Conservation (phyloP, 176 grass and related monocot species). For the Aechmea fasciata region DNA sequence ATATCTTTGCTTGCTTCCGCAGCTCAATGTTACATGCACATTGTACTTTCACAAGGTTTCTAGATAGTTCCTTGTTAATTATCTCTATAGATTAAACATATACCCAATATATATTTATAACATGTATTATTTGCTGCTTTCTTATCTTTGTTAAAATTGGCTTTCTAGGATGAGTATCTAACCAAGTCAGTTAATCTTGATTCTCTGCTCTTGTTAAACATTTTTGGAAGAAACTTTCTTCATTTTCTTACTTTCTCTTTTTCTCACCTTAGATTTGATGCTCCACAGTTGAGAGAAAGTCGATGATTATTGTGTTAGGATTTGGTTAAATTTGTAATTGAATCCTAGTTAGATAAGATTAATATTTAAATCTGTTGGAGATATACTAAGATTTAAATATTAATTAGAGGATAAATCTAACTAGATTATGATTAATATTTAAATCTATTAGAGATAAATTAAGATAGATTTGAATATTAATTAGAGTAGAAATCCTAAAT, state of each 20-base stretch:
- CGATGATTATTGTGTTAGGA: too few species aligned
- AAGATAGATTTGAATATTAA: too few species aligned
- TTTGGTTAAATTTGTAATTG: too few species aligned
- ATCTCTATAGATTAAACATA: background rate
- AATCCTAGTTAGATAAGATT: too few species aligned
- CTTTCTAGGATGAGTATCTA: background rate
- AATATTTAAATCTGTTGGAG: too few species aligned
- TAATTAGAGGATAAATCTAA: too few species aligned
- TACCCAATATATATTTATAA: background rate
- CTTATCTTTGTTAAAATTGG: background rate
- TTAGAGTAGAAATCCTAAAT: too few species aligned
- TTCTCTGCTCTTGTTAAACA: background rate
- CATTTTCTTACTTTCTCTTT: background rate
- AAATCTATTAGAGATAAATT: too few species aligned
- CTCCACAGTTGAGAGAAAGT: background rate
- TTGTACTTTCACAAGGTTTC: slow-evolving; percentile 90
- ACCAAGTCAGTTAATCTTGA: background rate
- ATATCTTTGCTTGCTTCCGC: slow-evolving; percentile 78
- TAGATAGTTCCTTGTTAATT: background rate
- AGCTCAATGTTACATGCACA: slow-evolving; percentile 73
- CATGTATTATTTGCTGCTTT: background rate
- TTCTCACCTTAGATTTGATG: background rate
- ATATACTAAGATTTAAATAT: too few species aligned
- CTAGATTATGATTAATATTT: too few species aligned
- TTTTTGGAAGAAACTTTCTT: slow-evolving; percentile 1